Evolutionary conservation across 768 basidiomycete species (phyloP).

Genomic region (Pisolithus marmoratus): DNA sequence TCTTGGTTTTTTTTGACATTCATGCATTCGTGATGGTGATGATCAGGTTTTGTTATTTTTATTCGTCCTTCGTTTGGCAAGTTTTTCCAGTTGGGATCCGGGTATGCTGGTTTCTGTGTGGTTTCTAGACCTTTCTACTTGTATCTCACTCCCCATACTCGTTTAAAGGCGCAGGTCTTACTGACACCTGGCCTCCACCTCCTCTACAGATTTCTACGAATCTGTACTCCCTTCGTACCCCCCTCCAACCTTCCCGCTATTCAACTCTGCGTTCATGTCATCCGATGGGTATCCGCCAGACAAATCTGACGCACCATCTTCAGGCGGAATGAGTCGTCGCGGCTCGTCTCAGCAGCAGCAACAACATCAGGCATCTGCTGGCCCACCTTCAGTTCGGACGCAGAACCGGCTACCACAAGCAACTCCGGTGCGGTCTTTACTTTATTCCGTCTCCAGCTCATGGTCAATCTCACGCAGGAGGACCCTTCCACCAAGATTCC

Average conservation of each 20-base stretch:
- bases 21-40: not conserved
- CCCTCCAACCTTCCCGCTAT: not conserved
- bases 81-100: not conserved
- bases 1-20: not conserved
- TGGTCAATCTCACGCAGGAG: not conserved
- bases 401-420: slow-evolving; percentile 4
- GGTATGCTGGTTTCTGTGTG: not conserved
- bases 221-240: not conserved
- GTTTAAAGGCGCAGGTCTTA: not conserved
- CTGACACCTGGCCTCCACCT: not conserved
- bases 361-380: not conserved
- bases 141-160: not conserved
- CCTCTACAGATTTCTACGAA: slow-evolving; percentile 4
- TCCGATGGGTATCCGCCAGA: slow-evolving; percentile 1
- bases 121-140: slow-evolving; percentile 1
- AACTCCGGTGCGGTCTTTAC: not conserved
- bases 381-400: not conserved
- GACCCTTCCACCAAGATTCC: not conserved
- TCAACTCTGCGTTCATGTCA: slow-evolving; percentile 1
- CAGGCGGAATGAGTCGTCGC: not conserved
- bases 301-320: not conserved
- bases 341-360: slow-evolving; percentile 1
- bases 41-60: not conserved
- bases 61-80: not conserved
- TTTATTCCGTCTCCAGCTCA: not conserved